Base-by-base conservation (phyloP, 495 filamentous ascomycete species). In the Chlorociboria aeruginascens region DNA sequence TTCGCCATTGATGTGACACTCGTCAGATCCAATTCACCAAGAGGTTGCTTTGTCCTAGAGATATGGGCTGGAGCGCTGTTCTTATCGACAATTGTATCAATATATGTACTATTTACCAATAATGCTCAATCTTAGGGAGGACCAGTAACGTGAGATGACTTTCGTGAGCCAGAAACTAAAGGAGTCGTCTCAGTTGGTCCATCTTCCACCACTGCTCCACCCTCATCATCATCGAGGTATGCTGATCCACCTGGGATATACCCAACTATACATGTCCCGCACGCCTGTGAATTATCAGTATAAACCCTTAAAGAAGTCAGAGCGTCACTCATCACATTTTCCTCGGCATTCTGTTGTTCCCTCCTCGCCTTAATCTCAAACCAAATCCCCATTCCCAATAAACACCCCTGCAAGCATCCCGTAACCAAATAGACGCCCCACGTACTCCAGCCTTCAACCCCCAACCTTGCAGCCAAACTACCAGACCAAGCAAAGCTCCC, bases 401-500 rank as follows among this genome's bases (percentile, higher is more conserved):
- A 63, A n/a, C 73, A 70, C 16, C 86, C 93, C 63, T 98, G 92
- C 66, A 97, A 71, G 46, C 70, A 68, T 3, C 89, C 92, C 0
- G 90, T 94, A 41, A 96, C 71, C 37, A 93, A 68, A 58, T 85
- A 86, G 29, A 95, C 79, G 7, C 83, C 83, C 92, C 92, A 98
- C 1, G 86, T 84, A 65, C 93, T 97, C 92, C 92, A 98, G 10
- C 87, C 90, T 16, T 76, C 78, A 63, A 66, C 67, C 6, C 92
- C 92, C 33, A 95, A 71, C 39, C 92, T 76, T 9, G 76, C 81
- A 13, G 82, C 85, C 31, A 98, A 63, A 65, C 89, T 97, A 13
- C 70, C 80, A 2, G 89, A 87, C 71, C 89, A 97, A 16, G 97
- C 67, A 56, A 93, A 81, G 52, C 83, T 83, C 7, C 92, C 92